Percentiles rank a stretch among this genome's conserved stretches.
Evolutionary conservation across 2,329 filamentous ascomycete genomes (phyloP).

Genomic region (Colletotrichum orbiculare): DNA sequence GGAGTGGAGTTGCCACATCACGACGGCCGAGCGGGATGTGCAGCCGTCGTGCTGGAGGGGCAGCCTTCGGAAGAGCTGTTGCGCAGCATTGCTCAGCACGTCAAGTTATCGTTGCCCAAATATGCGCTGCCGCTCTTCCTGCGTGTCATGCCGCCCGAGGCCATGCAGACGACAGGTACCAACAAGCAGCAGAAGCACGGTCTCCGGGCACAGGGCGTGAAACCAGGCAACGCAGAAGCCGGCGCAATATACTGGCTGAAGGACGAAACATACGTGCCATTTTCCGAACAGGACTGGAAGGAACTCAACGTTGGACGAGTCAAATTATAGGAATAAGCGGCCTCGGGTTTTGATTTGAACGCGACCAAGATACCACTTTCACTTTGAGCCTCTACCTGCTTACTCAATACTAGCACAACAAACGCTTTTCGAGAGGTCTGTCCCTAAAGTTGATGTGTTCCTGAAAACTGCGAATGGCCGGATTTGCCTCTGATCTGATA

Average conservation of each 20-base stretch:
- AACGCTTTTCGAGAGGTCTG: too few relatives aligned
- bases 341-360: slow-evolving; percentile 3
- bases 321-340: slow-evolving; percentile 65
- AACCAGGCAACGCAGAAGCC: slow-evolving; percentile 64
- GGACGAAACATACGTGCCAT: slow-evolving; percentile 74
- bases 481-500: too few relatives aligned
- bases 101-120: slow-evolving; percentile 68
- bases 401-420: too few relatives aligned
- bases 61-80: slow-evolving; percentile 59
- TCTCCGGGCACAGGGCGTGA: slow-evolving; percentile 78
- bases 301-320: slow-evolving; percentile 74
- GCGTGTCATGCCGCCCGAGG: slow-evolving; percentile 68
- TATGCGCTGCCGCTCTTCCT: slow-evolving; percentile 86
- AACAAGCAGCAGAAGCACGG: slow-evolving; percentile 89
- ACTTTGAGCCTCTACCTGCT: slow-evolving; percentile 1
- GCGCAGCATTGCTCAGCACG: slow-evolving; percentile 70
- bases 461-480: too few relatives aligned
- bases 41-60: slow-evolving; percentile 70
- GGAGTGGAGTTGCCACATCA: slow-evolving; percentile 83
- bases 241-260: slow-evolving; percentile 74
- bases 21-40: slow-evolving; percentile 87
- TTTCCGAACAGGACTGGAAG: slow-evolving; percentile 75
- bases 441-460: too few relatives aligned
- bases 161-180: slow-evolving; percentile 79
- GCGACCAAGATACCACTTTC: slow-evolving; percentile 33